These are phyloP conservation scores for Phytophthora fragariae DNA, from an alignment of 352 stramenopile species.

Conservation along the genomic window DNA sequence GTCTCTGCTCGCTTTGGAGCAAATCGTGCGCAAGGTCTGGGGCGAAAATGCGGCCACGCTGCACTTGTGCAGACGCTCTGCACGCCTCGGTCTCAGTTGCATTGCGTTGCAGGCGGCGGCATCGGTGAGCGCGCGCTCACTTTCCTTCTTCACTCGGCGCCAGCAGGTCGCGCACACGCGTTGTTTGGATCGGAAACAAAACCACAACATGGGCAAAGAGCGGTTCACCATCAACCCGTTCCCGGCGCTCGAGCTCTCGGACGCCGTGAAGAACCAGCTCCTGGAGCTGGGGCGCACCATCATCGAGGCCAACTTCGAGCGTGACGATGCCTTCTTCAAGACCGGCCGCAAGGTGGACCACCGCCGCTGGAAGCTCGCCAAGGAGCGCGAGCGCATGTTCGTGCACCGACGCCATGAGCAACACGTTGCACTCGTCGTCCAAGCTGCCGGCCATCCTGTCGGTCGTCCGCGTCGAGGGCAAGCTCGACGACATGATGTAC, in stretches of 20 bases:
- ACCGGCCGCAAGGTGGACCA: constrained; percentile 40
- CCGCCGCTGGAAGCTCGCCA: constrained; percentile 46
- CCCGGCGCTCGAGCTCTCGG: constrained; percentile 41
- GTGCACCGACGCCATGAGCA: constrained; percentile 40
- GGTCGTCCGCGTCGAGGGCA: constrained; percentile 38
- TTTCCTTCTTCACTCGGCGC: constrained; percentile 31
- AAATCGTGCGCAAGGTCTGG: constrained; percentile 35
- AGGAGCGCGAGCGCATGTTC: constrained; percentile 42
- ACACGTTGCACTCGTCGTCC: constrained; percentile 34
- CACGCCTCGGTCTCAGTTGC: constrained; percentile 28
- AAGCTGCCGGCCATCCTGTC: constrained; percentile 43
- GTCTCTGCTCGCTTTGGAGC: constrained; percentile 31
- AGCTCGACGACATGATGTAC: constrained; percentile 55
- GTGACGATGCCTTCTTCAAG: constrained; percentile 41
- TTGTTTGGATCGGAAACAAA: background rate
- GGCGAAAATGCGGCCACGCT: constrained; percentile 9
- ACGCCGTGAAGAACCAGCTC: constrained; percentile 46
- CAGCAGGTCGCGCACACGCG: constrained; percentile 11
- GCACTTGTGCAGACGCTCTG: constrained; percentile 11
- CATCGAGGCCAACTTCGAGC: constrained; percentile 47
- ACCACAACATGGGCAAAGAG: constrained; percentile 34
- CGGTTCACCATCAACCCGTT: constrained; percentile 53
- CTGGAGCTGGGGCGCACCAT: constrained; percentile 44
- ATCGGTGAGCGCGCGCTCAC: constrained; percentile 14
- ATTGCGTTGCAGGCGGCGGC: constrained; percentile 23